phyloP scores from a whole-genome alignment of 176 grass and related monocot genomes.

The Hyparrhenia diplandra region DNA sequence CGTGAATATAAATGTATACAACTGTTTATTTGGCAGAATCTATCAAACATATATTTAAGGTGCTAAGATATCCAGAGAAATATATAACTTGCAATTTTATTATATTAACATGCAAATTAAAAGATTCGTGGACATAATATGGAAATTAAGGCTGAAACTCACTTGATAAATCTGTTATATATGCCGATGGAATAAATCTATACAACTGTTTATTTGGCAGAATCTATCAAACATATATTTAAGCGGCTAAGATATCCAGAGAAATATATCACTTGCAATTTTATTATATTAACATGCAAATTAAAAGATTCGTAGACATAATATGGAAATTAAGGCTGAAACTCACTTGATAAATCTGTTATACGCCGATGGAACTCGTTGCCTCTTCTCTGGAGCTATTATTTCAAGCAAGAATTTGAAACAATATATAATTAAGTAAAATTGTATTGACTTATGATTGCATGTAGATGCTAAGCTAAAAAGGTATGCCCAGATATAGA shows the following conservation, averaged over 20 bases:
- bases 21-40: background rate
- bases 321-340: too few species aligned
- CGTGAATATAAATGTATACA: background rate
- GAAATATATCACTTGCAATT: too few species aligned
- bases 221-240: too few species aligned
- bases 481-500: background rate
- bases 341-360: constrained; percentile 97
- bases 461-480: background rate
- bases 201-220: too few species aligned
- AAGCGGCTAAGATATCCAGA: too few species aligned
- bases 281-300: too few species aligned
- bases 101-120: background rate
- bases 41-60: too few species aligned
- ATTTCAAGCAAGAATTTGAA: background rate
- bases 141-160: background rate
- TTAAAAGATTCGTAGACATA: too few species aligned
- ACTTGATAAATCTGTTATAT: too few species aligned
- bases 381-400: constrained; percentile 84
- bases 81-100: background rate
- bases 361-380: constrained; percentile 89
- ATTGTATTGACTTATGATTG: background rate
- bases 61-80: background rate
- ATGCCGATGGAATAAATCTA: too few species aligned
- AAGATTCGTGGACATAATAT: background rate
- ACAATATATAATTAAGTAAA: background rate